Evolutionary conservation across 2,329 filamentous ascomycete species (phyloP).

Genomic region (Lasiodiplodia hormozganensis): DNA sequence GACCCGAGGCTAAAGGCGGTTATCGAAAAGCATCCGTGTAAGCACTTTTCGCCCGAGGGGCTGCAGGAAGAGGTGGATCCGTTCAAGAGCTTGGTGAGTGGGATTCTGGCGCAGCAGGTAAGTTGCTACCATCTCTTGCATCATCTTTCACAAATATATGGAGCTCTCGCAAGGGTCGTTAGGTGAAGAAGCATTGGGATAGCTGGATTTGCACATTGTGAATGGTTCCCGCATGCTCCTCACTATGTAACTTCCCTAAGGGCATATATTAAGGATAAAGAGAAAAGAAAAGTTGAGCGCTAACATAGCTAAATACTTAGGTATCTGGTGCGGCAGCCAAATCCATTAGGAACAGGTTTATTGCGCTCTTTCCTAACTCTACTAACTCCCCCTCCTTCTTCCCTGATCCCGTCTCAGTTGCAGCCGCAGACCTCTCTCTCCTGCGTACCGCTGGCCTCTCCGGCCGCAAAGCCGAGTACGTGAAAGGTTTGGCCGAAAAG

Average conservation of each 20-base stretch:
- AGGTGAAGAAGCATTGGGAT: too few species aligned
- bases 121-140: background rate
- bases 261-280: background rate
- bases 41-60: conserved; percentile 79
- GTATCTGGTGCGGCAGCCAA: conserved; percentile 91
- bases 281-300: background rate
- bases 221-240: too few species aligned
- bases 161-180: too few species aligned
- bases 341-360: conserved; percentile 86
- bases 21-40: conserved; percentile 77
- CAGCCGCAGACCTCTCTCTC: conserved; percentile 65
- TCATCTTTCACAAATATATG: background rate
- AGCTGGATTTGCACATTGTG: too few species aligned
- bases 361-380: conserved; percentile 67
- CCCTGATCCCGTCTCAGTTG: conserved; percentile 78
- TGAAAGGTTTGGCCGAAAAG: conserved; percentile 82
- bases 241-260: background rate
- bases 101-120: conserved; percentile 91
- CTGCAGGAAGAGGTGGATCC: conserved; percentile 88
- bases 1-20: conserved; percentile 76
- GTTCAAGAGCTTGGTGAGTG: conserved; percentile 80
- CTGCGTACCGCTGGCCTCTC: conserved; percentile 88
- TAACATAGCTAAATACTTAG: conserved; percentile 32
- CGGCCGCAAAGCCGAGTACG: conserved; percentile 94
- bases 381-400: conserved; percentile 57